phyloP scores from a whole-genome alignment of 2,329 filamentous ascomycete species.

The Fusarium nematophilum region DNA sequence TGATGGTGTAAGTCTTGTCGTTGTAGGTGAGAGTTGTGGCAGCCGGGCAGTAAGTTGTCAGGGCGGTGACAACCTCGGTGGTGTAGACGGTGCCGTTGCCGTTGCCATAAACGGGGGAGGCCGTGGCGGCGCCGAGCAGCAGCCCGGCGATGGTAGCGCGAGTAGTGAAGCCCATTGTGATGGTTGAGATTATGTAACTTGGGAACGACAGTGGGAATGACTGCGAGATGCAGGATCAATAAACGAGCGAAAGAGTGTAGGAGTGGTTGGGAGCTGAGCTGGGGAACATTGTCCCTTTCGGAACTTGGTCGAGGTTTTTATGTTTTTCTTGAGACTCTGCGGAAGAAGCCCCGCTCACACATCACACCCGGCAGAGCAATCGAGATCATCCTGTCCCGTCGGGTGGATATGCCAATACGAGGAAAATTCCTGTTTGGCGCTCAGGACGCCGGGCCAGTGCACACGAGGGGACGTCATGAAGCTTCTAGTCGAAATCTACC shows the following conservation, averaged over 20 bases:
- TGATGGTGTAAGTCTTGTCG: conserved; percentile 72
- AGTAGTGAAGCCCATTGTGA: conserved; percentile 38
- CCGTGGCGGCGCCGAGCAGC: conserved; percentile 29
- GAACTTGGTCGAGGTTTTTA: too few relatives aligned
- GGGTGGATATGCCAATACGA: conserved; percentile 4
- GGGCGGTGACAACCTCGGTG: conserved; percentile 71
- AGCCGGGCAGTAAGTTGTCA: conserved; percentile 75
- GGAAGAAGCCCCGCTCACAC: too few relatives aligned
- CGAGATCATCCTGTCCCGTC: conserved; percentile 1
- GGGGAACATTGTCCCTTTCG: too few relatives aligned
- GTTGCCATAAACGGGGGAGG: conserved; percentile 36
- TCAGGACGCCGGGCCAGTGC: too few relatives aligned
- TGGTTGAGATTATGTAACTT: too few relatives aligned
- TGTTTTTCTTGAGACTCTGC: too few relatives aligned
- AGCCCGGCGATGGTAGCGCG: conserved; percentile 30
- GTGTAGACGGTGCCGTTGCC: conserved; percentile 59
- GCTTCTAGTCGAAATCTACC: background rate
- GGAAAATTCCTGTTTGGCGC: too few relatives aligned
- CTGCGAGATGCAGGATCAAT: too few relatives aligned
- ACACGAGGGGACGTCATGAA: background rate
- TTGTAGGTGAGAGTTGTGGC: conserved; percentile 69
- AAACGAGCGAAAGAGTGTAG: too few relatives aligned
- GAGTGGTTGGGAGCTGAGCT: too few relatives aligned
- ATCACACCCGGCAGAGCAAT: too few relatives aligned
- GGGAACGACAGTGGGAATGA: too few relatives aligned